Evolutionary conservation across 345 rosid genomes (phyloP).

Genomic region (Rhodomyrtus tomentosa): DNA sequence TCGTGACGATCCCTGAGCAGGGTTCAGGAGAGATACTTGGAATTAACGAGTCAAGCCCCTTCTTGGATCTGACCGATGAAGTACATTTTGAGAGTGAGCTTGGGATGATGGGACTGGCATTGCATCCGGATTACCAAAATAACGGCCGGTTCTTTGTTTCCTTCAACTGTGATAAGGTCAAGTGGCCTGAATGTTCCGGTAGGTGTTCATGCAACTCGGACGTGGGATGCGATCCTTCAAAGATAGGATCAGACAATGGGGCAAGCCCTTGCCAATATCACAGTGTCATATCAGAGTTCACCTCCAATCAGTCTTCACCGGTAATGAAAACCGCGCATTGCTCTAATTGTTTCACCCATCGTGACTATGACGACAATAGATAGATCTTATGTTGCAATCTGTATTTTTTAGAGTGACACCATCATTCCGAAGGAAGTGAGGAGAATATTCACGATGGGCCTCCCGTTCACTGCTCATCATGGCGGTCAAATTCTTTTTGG

Average conservation of each 20-base stretch:
- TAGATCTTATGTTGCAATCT: not conserved
- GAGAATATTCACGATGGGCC: conserved; percentile 88
- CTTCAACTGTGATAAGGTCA: conserved; percentile 67
- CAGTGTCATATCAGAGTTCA: conserved; percentile 61
- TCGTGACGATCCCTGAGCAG: conserved; percentile 57
- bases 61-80: conserved; percentile 65
- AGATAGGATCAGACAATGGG: conserved; percentile 48
- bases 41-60: conserved; percentile 52
- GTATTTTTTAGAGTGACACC: conserved; percentile 36
- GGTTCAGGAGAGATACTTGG: conserved; percentile 47
- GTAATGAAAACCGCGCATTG: conserved; percentile 14
- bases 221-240: conserved; percentile 75
- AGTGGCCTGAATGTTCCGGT: conserved; percentile 56
- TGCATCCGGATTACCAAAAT: conserved; percentile 55
- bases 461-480: conserved; percentile 67
- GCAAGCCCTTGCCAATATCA: conserved; percentile 69
- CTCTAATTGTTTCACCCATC: not conserved
- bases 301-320: conserved; percentile 38
- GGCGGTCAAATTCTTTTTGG: conserved; percentile 96
- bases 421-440: conserved; percentile 73
- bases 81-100: conserved; percentile 44
- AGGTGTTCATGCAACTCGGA: conserved; percentile 80
- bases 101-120: conserved; percentile 87
- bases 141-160: conserved; percentile 76
- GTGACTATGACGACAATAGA: not conserved